Evolutionary conservation across 495 filamentous ascomycete genomes (phyloP), one percentile per base, ranked within the genome.

Genomic region (Collariella sp.): DNA sequence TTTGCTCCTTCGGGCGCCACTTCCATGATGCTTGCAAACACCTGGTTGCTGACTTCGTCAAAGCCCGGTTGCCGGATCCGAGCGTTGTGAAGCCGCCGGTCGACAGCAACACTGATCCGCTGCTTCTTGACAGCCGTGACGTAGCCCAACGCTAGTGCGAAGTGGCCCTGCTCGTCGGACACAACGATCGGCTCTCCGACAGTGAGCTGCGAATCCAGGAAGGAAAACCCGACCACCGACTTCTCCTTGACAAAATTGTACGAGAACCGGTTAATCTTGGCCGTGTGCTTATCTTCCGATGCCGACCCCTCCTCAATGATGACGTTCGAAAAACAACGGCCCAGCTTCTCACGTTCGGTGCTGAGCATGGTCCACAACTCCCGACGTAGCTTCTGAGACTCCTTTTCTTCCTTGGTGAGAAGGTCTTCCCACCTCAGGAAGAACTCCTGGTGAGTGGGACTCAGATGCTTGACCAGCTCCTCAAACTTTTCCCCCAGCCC

Each of bases 291-390:
- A 33, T 86, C 82, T 57, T 91, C 85, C 33, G 71, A 76, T 11
- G 79, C 80, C 10, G 87, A 87, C 2, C 83, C 85, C 34, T 88
- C 84, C 52, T 91, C 83, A 40, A 97, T 84, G 26, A 91, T 76
- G n/a, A 80, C 77, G 31, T 78, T 73, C 46, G 72, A 65, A 52
- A 83, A 80, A 46, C 77, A 81, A 45, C 93, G 79, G 3, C 93
- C 93, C 0, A 91, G 68, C 57, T 85, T 84, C 64, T 98, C 90
- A 34, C 93, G 83, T 67, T 96, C 89, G 2, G 77, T 79, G 68
- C 91, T 96, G 24, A 88, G 65, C 82, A 98, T 87, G 13, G 91
- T 96, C 93, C 93, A 98, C 1, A 98, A 78, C 66, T 98, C 93
- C 54, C 87, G 77, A 47, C 86, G 82, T 58, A 93, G 81, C 61